Evolutionary conservation across 1,284 basidiomycete genomes (phyloP).

Genomic region (Gymnopus androsaceus): DNA sequence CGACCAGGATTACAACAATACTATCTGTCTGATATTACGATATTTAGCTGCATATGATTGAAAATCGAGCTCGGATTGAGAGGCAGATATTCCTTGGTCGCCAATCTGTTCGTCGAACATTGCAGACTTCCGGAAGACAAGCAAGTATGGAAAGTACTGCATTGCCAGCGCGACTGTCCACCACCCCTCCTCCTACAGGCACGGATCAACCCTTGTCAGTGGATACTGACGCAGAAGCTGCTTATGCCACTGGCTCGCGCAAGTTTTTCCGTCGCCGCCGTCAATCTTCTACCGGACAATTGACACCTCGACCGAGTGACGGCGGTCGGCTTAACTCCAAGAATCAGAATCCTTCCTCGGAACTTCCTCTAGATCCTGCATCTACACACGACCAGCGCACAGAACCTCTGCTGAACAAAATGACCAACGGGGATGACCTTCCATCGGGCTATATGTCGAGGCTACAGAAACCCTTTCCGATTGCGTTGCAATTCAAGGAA

Average conservation of each 20-base stretch:
- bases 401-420: conserved; percentile 20
- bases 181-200: conserved; percentile 35
- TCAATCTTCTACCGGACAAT: conserved; percentile 22
- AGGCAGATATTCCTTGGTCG: conserved; percentile 83
- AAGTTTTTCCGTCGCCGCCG: conserved; percentile 45
- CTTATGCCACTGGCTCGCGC: conserved; percentile 49
- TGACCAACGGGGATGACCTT: conserved; percentile 9
- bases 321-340: conserved; percentile 15
- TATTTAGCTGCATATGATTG: conserved; percentile 83
- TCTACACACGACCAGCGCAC: conserved; percentile 50
- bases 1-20: background rate
- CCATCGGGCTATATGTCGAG: conserved; percentile 25
- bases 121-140: conserved; percentile 24
- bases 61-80: conserved; percentile 80
- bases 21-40: background rate
- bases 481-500: conserved; percentile 33
- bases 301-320: conserved; percentile 24
- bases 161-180: conserved; percentile 14
- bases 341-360: conserved; percentile 25
- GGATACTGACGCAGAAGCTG: conserved; percentile 62
- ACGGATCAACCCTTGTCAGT: conserved; percentile 56
- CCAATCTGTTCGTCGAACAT: conserved; percentile 63
- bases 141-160: conserved; percentile 18
- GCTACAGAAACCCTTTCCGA: conserved; percentile 47
- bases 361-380: conserved; percentile 40